A percentile compares a stretch with the other conserved stretches of the same genome.
Conservation (phyloP, 139 green algal species). For the Coccomyxa sp. region DNA sequence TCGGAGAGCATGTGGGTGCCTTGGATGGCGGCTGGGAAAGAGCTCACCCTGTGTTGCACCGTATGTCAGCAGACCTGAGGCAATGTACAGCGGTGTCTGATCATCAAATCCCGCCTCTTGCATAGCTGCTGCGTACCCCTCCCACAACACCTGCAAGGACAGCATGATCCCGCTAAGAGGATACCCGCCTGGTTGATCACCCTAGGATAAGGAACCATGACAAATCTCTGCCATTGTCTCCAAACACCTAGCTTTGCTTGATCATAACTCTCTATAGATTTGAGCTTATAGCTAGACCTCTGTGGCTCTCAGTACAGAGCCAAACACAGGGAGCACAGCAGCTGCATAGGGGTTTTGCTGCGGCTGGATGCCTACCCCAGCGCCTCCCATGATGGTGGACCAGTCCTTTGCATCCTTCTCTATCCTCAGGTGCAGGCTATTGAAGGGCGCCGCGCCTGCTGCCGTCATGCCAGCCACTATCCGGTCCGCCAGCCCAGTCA, state of each 20-base stretch:
- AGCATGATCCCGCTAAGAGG: too few species aligned
- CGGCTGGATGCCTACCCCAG: conserved; percentile 7
- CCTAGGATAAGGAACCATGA: too few species aligned
- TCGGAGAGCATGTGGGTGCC: too few species aligned
- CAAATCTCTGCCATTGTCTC: too few species aligned
- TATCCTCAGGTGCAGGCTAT: conserved; percentile 51
- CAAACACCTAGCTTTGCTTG: too few species aligned
- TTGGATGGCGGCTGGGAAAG: too few species aligned
- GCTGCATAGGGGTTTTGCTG: not conserved
- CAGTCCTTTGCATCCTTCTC: conserved; percentile 67
- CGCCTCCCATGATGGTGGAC: conserved; percentile 54
- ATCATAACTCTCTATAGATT: too few species aligned
- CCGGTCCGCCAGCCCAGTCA: conserved; percentile 43
- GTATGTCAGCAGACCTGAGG: conserved; percentile 58
- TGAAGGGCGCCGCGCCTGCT: conserved; percentile 27
- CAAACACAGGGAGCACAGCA: not conserved
- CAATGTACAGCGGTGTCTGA: conserved; percentile 43
- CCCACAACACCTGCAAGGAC: conserved; percentile 45
- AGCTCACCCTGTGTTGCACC: conserved; percentile 29
- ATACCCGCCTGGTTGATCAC: too few species aligned
- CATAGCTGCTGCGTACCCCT: conserved; percentile 45
- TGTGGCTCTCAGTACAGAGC: too few species aligned
- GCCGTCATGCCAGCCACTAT: conserved; percentile 42
- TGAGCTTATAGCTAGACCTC: too few species aligned
- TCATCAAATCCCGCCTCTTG: conserved; percentile 29